Conservation (phyloP, 768 basidiomycete genomes). For the Tricholoma matsutake region DNA sequence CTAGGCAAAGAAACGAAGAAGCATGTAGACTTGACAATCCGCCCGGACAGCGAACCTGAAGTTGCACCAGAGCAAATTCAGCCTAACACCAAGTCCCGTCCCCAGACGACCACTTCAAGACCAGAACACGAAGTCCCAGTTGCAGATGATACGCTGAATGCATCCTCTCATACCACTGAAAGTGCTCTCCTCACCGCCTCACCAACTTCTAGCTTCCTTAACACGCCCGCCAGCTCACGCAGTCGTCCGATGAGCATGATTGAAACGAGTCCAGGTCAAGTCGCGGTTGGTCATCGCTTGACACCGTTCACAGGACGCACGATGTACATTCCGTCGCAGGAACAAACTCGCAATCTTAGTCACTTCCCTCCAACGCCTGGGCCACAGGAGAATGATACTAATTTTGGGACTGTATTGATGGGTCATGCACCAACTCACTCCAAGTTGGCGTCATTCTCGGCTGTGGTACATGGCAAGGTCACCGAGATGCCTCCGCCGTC, state of each 20-base stretch:
- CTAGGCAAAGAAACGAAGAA: conserved; percentile 5
- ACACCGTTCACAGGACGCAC: conserved; percentile 36
- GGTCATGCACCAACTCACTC: conserved; percentile 10
- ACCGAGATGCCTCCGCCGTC: conserved; percentile 33
- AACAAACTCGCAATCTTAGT: conserved; percentile 28
- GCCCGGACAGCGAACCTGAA: background rate
- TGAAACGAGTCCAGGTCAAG: conserved; percentile 36
- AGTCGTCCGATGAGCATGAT: conserved; percentile 36
- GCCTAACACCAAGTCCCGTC: background rate
- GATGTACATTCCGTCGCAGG: conserved; percentile 29
- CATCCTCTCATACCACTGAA: background rate
- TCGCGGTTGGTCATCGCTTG: conserved; percentile 35
- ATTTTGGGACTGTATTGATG: conserved; percentile 26
- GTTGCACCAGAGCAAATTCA: background rate
- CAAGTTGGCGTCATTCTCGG: conserved; percentile 40
- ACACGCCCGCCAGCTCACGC: conserved; percentile 2
- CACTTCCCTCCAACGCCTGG: conserved; percentile 38
- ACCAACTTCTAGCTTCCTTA: background rate
- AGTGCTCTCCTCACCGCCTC: background rate
- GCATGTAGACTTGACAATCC: conserved; percentile 3
- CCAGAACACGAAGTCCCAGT: background rate
- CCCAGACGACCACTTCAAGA: background rate
- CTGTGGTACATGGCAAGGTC: conserved; percentile 57
- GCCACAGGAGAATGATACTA: conserved; percentile 9
- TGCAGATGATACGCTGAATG: background rate